A percentile compares a stretch with the other conserved stretches of the same genome.
Evolutionary conservation across 1,284 basidiomycete species (phyloP).

Genomic region (Fomitopsis schrenkii): DNA sequence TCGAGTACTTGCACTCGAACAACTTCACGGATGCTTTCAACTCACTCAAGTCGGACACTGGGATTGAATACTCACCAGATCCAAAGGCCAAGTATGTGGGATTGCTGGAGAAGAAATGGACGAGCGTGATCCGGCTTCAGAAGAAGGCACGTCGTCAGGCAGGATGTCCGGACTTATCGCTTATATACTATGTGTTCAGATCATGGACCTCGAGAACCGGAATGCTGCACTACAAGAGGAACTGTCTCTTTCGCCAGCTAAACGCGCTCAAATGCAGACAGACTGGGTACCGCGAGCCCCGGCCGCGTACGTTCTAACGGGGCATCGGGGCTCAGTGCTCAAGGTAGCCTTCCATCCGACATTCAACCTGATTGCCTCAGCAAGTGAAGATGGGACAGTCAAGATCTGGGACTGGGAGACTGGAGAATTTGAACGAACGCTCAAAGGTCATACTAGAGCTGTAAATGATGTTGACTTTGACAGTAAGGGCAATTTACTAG

Average conservation of each 20-base stretch:
- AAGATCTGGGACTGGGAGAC: conserved; percentile 86
- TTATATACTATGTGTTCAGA: conserved; percentile 34
- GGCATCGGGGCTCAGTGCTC: conserved; percentile 62
- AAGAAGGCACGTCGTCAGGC: conserved; percentile 57
- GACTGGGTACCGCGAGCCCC: conserved; percentile 71
- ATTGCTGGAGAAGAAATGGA: conserved; percentile 81
- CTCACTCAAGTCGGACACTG: conserved; percentile 56
- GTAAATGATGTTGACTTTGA: conserved; percentile 76
- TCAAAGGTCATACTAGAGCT: conserved; percentile 76
- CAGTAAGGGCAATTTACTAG: conserved; percentile 60
- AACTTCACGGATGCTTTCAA: conserved; percentile 61
- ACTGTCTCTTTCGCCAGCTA: conserved; percentile 21
- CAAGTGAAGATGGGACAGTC: conserved; percentile 69
- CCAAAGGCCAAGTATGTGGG: conserved; percentile 65
- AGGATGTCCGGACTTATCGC: background rate
- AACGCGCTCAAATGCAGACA: conserved; percentile 34
- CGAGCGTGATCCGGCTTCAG: conserved; percentile 73
- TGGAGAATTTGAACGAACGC: conserved; percentile 73
- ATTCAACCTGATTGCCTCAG: conserved; percentile 64
- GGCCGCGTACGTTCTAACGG: conserved; percentile 57
- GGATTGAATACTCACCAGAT: conserved; percentile 24
- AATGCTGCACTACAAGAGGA: conserved; percentile 60
- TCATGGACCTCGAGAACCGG: conserved; percentile 70
- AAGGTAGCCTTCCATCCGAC: conserved; percentile 71
- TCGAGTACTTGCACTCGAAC: conserved; percentile 70